These are phyloP conservation scores for Aspergillus novofumigatus DNA, from an alignment of 2,329 filamentous ascomycete species.

Conservation along the genomic window DNA sequence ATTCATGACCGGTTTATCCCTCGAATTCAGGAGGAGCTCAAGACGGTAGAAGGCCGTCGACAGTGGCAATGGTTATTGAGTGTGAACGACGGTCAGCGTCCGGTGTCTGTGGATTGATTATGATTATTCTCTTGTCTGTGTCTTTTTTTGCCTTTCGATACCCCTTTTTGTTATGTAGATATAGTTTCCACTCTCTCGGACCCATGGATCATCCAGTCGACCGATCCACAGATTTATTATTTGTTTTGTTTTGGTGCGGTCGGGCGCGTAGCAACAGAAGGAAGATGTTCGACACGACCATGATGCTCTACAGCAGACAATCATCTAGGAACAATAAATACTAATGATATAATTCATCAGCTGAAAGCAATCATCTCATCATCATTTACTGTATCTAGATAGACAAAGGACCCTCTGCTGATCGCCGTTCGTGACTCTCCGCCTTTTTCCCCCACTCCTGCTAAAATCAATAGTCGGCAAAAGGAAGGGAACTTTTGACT, in stretches of 20 bases:
- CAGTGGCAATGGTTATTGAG: slow-evolving; percentile 21
- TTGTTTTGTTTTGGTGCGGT: too few relatives aligned
- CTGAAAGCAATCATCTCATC: too few relatives aligned
- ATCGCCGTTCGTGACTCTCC: slow-evolving; percentile 17
- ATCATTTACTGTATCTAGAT: too few relatives aligned
- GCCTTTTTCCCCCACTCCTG: slow-evolving; percentile 12
- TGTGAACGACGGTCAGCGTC: slow-evolving; percentile 3
- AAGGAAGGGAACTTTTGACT: background rate
- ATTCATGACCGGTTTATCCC: slow-evolving; percentile 8
- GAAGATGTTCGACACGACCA: too few relatives aligned
- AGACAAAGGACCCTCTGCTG: background rate
- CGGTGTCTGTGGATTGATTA: background rate
- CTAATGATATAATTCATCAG: too few relatives aligned
- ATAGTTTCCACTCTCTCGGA: background rate
- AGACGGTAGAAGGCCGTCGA: slow-evolving; percentile 15
- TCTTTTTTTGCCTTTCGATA: background rate
- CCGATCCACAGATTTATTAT: too few relatives aligned
- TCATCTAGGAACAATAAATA: too few relatives aligned
- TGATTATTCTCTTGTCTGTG: background rate
- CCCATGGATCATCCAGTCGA: background rate
- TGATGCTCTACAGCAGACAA: too few relatives aligned
- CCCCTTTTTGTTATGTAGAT: background rate
- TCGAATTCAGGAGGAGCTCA: slow-evolving; percentile 5
- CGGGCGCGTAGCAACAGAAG: too few relatives aligned
- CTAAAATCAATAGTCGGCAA: background rate